Evolutionary conservation across 441 rosid species (phyloP), one percentile per base, ranked within the genome.

Genomic region (Arabidopsis lyrata): DNA sequence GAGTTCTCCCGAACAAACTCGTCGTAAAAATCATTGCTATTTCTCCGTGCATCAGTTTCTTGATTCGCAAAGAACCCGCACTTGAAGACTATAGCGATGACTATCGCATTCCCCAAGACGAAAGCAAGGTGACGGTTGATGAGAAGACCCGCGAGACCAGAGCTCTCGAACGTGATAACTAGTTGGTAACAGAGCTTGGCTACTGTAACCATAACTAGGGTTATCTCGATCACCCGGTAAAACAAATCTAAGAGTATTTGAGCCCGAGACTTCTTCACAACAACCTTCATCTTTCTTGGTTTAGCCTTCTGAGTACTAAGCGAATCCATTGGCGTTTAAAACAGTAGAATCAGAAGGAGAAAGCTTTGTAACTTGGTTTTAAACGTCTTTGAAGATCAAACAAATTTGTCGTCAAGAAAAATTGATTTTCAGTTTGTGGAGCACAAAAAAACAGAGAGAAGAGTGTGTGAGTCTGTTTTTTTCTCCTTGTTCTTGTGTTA

Each of bases 101-200:
- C 73, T 41, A 77, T 71, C 2, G 58, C 68, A 9, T 77, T 77
- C 63, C 77, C 72, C n/a, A 71, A 50, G 68, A 77, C 2, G 36
- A 77, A 77, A 59, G 76, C 80, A 58, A 77, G 63, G 6, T 77
- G 80, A 27, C 80, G 80, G 14, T 58, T 65, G 58, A 65, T 57
- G 72, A 77, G 50, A 8, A 71, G 58, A 49, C 57, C 62, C 3
- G 49, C 45, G 39, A 77, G 16, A 58, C 57, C 63, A 39, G 27
- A 65, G 56, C 41, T 5, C n/a, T 77, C 76, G 6, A 77, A 50
- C 48, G 56, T 64, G 76, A 64, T 24, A 50, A 77, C 42, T 64
- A 77, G 45, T 27, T 70, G 72, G 63, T 77, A 77, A 52, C 67
- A 57, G 12, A 77, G 76, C 42, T 77, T 77, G 24, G 68, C 76